A percentile compares a stretch with the other conserved stretches of the same genome.
These are phyloP conservation scores for Elaeagnus macrophylla DNA, from an alignment of 306 rosid genomes.

Conservation along the genomic window DNA sequence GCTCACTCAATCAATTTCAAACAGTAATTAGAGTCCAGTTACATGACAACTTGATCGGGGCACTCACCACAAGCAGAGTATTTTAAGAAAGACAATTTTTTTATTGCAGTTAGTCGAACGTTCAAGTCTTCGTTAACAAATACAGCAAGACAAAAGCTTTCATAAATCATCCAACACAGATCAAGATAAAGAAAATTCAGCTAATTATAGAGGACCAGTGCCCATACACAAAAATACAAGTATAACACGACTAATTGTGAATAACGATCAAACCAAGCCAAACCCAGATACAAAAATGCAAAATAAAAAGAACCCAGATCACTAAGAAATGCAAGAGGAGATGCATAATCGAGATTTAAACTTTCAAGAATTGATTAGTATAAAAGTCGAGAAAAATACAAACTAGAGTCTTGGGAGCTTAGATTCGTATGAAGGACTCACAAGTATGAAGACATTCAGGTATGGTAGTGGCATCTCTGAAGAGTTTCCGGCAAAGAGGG, in stretches of 20 bases:
- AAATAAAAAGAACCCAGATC: slow-evolving; percentile 17
- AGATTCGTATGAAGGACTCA: slow-evolving; percentile 28
- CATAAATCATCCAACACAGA: slow-evolving; percentile 14
- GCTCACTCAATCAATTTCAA: background rate
- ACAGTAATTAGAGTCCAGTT: background rate
- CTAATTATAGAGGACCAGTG: slow-evolving; percentile 23
- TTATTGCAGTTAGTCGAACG: slow-evolving; percentile 19
- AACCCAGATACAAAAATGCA: slow-evolving; percentile 28
- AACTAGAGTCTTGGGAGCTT: background rate
- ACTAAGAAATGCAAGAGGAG: background rate
- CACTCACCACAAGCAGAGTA: slow-evolving; percentile 11
- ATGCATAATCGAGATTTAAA: background rate
- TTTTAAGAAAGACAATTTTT: background rate
- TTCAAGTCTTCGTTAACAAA: slow-evolving; percentile 23
- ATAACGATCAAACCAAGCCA: slow-evolving; percentile 17
- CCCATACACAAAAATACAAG: slow-evolving; percentile 24
- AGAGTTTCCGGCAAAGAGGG: slow-evolving; percentile 66
- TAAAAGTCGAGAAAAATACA: slow-evolving; percentile 4
- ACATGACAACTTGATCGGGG: background rate
- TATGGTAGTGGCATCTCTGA: slow-evolving; percentile 82
- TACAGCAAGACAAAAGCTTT: slow-evolving; percentile 14
- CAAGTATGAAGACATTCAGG: slow-evolving; percentile 98
- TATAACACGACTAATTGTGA: slow-evolving; percentile 13
- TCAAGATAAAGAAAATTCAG: slow-evolving; percentile 11
- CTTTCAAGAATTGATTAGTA: slow-evolving; percentile 17